Conservation (phyloP, 1,284 basidiomycete genomes). For the Cryptococcus sp. region DNA sequence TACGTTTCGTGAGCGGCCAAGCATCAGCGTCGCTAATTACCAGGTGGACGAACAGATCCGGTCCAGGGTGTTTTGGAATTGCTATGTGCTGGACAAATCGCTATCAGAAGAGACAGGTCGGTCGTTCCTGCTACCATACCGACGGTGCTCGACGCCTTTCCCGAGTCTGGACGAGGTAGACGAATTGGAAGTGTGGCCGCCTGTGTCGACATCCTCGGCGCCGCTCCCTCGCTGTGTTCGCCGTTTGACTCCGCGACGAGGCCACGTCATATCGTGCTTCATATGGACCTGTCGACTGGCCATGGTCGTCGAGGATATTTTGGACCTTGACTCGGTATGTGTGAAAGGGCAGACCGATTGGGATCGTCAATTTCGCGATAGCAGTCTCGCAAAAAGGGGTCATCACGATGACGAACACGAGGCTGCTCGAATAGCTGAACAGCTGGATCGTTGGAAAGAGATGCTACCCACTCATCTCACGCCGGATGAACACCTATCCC, state of each 20-base stretch:
- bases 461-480: constrained; percentile 27
- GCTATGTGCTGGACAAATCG: constrained; percentile 49
- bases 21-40: too few relatives aligned
- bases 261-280: constrained; percentile 37
- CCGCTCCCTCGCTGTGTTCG: constrained; percentile 17
- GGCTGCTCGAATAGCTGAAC: constrained; percentile 17
- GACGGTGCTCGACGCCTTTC: constrained; percentile 45
- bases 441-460: constrained; percentile 30
- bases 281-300: constrained; percentile 38
- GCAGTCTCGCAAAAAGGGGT: not conserved
- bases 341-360: constrained; percentile 12
- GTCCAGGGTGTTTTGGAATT: constrained; percentile 48
- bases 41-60: constrained; percentile 40
- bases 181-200: constrained; percentile 48
- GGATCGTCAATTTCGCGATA: constrained; percentile 2
- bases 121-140: constrained; percentile 43
- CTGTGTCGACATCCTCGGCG: constrained; percentile 22
- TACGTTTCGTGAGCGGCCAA: not conserved
- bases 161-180: constrained; percentile 46
- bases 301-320: constrained; percentile 41
- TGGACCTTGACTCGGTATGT: constrained; percentile 33
- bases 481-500: constrained; percentile 11
- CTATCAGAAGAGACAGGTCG: constrained; percentile 50
- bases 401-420: constrained; percentile 6
- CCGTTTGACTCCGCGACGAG: constrained; percentile 23